phyloP scores from a whole-genome alignment of 257 asterid genomes.

The Solanum medicagineum region DNA sequence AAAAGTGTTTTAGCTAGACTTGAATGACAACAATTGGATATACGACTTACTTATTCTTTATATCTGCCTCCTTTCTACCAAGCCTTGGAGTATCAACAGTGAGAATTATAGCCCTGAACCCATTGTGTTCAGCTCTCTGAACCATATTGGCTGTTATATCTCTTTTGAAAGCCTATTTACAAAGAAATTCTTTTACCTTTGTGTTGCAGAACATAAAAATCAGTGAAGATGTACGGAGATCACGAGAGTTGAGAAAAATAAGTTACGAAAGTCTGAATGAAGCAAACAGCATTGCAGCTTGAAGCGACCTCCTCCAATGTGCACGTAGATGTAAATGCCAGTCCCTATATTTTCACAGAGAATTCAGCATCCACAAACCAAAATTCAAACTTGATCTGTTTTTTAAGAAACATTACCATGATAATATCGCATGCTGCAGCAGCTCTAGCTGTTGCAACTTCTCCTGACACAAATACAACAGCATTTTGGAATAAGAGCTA shows the following conservation, averaged over 20 bases:
- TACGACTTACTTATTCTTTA: constrained; percentile 36
- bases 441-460: constrained; percentile 60
- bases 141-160: constrained; percentile 43
- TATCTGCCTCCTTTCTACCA: constrained; percentile 46
- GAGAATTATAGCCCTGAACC: constrained; percentile 47
- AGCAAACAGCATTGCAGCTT: constrained; percentile 50
- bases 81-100: constrained; percentile 51
- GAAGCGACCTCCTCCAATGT: constrained; percentile 58
- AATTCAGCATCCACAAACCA: neutral
- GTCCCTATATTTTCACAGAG: constrained; percentile 10
- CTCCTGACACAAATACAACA: constrained; percentile 24
- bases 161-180: constrained; percentile 32
- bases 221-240: neutral
- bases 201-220: neutral
- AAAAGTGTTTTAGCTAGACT: neutral
- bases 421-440: constrained; percentile 42
- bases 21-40: neutral
- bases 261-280: constrained; percentile 47
- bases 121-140: constrained; percentile 52
- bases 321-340: constrained; percentile 45
- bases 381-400: neutral
- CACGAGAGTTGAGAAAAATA: neutral
- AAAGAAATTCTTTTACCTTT: neutral
- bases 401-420: constrained; percentile 23
- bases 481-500: neutral